A percentile compares a stretch with the other conserved stretches of the same genome.
Evolutionary conservation across 2,329 filamentous ascomycete species (phyloP).

Genomic region (Xylogone sp.): DNA sequence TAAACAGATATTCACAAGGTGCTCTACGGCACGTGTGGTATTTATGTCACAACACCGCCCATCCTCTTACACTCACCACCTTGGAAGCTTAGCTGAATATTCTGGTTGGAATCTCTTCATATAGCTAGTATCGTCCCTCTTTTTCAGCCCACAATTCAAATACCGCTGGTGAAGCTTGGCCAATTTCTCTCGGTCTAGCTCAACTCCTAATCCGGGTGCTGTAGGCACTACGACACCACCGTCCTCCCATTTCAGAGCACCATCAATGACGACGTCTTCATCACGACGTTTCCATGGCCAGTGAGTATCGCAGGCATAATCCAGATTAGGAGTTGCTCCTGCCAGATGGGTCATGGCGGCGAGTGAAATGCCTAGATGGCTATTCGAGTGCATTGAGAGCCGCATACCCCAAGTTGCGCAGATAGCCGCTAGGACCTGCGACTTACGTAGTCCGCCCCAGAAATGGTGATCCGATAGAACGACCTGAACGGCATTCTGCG

Average conservation of each 20-base stretch:
- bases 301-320: conserved; percentile 41
- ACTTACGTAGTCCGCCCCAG: conserved; percentile 39
- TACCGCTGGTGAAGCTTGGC: conserved; percentile 34
- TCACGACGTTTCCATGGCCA: conserved; percentile 41
- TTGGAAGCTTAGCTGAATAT: conserved; percentile 30
- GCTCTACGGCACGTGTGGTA: too few relatives aligned
- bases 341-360: conserved; percentile 41
- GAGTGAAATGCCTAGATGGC: conserved; percentile 38
- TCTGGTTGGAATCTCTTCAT: conserved; percentile 32
- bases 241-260: conserved; percentile 32
- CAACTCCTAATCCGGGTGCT: conserved; percentile 32
- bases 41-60: too few relatives aligned
- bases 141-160: conserved; percentile 32
- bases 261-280: conserved; percentile 37
- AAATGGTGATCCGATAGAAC: conserved; percentile 39
- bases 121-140: conserved; percentile 34
- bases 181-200: conserved; percentile 34
- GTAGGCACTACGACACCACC: conserved; percentile 33
- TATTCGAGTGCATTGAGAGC: conserved; percentile 41
- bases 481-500: conserved; percentile 36
- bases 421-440: conserved; percentile 34
- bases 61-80: too few relatives aligned
- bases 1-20: too few relatives aligned
- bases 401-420: conserved; percentile 36
- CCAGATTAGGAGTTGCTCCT: conserved; percentile 35